Evolutionary conservation across 106 monocot genomes (phyloP).

Genomic region (Amphibolis antarctica): DNA sequence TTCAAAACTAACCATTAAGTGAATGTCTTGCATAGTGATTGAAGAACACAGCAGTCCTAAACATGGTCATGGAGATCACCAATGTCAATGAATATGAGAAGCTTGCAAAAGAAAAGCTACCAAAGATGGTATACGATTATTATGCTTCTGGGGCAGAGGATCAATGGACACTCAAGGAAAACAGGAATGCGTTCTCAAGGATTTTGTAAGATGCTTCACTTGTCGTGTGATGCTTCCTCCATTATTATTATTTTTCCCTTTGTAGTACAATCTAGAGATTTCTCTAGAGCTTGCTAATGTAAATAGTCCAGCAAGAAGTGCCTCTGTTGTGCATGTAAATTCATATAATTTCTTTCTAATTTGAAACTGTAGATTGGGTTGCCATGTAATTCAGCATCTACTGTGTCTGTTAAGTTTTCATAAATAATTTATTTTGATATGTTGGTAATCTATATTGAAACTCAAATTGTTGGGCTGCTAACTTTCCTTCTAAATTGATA

Average conservation of each 20-base stretch:
- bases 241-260: background rate
- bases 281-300: too few relatives aligned
- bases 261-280: background rate
- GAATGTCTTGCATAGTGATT: background rate
- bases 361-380: too few relatives aligned
- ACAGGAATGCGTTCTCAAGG: slow-evolving; percentile 82
- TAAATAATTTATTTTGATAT: too few relatives aligned
- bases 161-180: slow-evolving; percentile 83
- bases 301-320: too few relatives aligned
- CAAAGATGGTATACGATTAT: slow-evolving; percentile 93
- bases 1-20: too few relatives aligned
- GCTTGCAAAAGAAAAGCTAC: slow-evolving; percentile 77
- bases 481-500: too few relatives aligned
- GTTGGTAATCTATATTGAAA: too few relatives aligned
- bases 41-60: background rate
- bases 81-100: slow-evolving; percentile 78
- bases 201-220: slow-evolving; percentile 44
- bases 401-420: too few relatives aligned
- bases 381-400: too few relatives aligned
- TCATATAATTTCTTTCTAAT: too few relatives aligned
- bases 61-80: slow-evolving; percentile 57
- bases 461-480: too few relatives aligned
- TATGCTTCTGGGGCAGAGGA: slow-evolving; percentile 93
- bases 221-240: background rate
- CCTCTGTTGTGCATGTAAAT: too few relatives aligned